Base-by-base conservation (phyloP, 192 early-diverging fungal species). In the Obelidium mucronatum region DNA sequence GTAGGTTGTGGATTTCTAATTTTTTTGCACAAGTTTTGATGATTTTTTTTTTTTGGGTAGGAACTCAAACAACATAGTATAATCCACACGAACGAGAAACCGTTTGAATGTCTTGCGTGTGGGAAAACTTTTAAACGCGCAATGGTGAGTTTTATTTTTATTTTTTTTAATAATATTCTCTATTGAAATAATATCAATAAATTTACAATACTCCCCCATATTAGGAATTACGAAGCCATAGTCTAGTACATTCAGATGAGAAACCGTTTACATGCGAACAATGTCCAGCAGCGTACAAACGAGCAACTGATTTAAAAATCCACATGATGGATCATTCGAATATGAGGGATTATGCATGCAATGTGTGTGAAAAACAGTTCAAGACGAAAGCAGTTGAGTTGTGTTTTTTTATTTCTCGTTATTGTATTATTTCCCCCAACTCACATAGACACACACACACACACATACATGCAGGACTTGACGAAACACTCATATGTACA, bases 51-150 rank as follows among this genome's bases (percentile, higher is more conserved):
- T n/a, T n/a, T n/a, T n/a, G n/a, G n/a, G n/a, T 59, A 74, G 72
- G 72, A 74, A 51, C 72, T 74, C 58, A 74, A 74, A 51, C 72
- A 74, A 51, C 72, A 74, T 39, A 59, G 62, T 56, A 63, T 74
- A 28, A 74, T 37, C 13, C 72, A 74, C 35, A 56, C 60, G 48
- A 28, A 60, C 30, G 55, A 34, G 11, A 74, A 74, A 58, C 72
- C 54, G 22, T 74, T 63, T 42, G 72, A 74, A 44, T 74, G 72
- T 42, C 40, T 74, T 3, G 40, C 52, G 26, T 74, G 72, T 33
- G 72, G 72, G 48, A 74, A 74, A 33, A 63, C 55, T 30, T 74
- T 74, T 33, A 74, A 74, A 35, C 31, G 72, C 5, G 39, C 72
- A 22, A 74, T 74, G 72, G 72, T 74, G 22, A n/a, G 66, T 19